Evolutionary conservation across 768 basidiomycete species (phyloP), one percentile per base, ranked within the genome.

Genomic region (Naganishia vaughanmartiniae): DNA sequence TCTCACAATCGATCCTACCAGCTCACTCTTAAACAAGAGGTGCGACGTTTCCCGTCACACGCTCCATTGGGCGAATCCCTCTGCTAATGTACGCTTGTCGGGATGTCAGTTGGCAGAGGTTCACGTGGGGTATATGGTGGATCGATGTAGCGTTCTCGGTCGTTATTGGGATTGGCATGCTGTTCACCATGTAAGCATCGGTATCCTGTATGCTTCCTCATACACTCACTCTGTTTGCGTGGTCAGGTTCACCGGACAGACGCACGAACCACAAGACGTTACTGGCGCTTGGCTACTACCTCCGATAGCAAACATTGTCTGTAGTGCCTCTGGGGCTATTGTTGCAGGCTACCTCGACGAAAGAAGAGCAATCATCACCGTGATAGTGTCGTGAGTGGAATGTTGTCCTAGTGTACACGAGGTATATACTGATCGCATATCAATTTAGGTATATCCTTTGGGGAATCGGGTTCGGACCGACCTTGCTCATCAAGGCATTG

Each of bases 271-370:
- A 4, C 82, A 84, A 54, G 77, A 82, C 1, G 85, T 90, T 84
- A 87, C 87, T 0, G 81, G 88, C 28, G 78, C 84, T 24, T 91
- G 90, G 90, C 82, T 91, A 9, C 86, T 92, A 30, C 91, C 91
- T 0, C 85, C 90, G 10, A 88, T 92, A 5, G 86, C 90, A 0
- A 84, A 88, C 17, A 85, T 89, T 48, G 90, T 92, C 75, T 87
- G 85, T 1, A 84, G 89, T 0, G 88, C 90, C 0, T 83, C 87
- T 0, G 90, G 90, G 1, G 88, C 85, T 0, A 79, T 87, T 46
- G 79, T 91, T 28, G 86, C 87, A 0, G 75, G 79, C 1, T 83
- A 86, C 2, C 76, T 92, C 4, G 73, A 83, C 33, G 76, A 81
- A 0, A 73, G 78, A 0, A 79, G 85, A 72, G 88, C 88, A 0